A percentile compares a stretch with the other conserved stretches of the same genome.
Conservation (phyloP, 768 basidiomycete species). For the Naganishia kalamii region DNA sequence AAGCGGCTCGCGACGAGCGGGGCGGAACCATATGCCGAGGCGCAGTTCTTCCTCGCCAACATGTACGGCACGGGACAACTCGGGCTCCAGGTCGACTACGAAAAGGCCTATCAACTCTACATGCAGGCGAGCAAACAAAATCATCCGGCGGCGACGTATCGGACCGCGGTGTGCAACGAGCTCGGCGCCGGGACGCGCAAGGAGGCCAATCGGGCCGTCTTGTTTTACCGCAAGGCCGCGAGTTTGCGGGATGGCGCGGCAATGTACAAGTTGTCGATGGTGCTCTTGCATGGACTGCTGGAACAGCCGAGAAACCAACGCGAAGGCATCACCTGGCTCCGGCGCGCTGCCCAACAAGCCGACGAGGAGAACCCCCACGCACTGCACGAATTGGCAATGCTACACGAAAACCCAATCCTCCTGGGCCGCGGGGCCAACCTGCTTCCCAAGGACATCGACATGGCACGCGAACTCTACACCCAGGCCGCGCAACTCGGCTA, state of each 20-base stretch:
- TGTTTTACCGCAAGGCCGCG: constrained; percentile 94
- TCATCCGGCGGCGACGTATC: constrained; percentile 87
- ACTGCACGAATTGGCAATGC: constrained; percentile 77
- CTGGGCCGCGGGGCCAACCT: constrained; percentile 45
- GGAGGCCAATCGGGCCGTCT: constrained; percentile 79
- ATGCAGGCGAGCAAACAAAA: constrained; percentile 96
- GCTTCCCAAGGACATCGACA: constrained; percentile 70
- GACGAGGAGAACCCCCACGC: constrained; percentile 98
- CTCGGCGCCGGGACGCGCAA: constrained; percentile 91
- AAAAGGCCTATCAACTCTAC: constrained; percentile 93
- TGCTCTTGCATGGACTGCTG: constrained; percentile 75
- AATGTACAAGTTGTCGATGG: constrained; percentile 99
- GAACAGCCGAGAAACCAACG: constrained; percentile 77
- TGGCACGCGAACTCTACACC: constrained; percentile 78
- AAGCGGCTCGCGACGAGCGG: constrained; percentile 72
- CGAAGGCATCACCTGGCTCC: constrained; percentile 90
- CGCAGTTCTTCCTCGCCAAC: constrained; percentile 97
- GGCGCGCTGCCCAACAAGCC: constrained; percentile 89
- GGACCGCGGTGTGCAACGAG: constrained; percentile 97
- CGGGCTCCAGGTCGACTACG: constrained; percentile 94
- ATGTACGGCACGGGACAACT: constrained; percentile 92
- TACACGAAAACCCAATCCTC: constrained; percentile 48
- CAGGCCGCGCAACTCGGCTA: constrained; percentile 91
- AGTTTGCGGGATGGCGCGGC: constrained; percentile 93
- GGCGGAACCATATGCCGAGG: constrained; percentile 78